phyloP scores from a whole-genome alignment of 768 basidiomycete genomes.

The Agrocybe praecox region DNA sequence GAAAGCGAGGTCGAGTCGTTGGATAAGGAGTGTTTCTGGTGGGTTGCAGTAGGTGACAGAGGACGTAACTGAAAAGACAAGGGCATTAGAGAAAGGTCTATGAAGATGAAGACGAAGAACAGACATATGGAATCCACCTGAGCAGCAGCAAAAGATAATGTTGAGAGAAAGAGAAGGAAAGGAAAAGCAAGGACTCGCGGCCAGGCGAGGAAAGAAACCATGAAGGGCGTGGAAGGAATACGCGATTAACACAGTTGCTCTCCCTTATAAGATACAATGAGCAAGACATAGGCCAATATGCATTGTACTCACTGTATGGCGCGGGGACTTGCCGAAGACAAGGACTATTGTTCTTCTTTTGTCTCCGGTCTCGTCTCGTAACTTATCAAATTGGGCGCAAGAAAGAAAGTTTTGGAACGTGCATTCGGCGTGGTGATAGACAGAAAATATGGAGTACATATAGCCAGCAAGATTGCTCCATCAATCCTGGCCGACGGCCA shows the following conservation, averaged over 20 bases:
- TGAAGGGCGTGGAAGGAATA: constrained; percentile 33
- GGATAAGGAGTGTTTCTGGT: constrained; percentile 76
- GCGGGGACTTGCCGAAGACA: constrained; percentile 14
- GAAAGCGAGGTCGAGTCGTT: constrained; percentile 76
- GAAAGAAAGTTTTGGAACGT: constrained; percentile 12
- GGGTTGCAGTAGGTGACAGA: constrained; percentile 88
- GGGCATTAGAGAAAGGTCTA: neutral
- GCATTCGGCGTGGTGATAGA: constrained; percentile 20
- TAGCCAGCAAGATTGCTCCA: no score
- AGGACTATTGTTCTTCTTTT: constrained; percentile 21
- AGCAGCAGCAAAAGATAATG: constrained; percentile 42
- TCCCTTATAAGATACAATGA: constrained; percentile 14
- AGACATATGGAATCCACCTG: constrained; percentile 62
- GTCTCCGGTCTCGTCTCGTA: no score
- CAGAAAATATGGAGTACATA: constrained; percentile 6
- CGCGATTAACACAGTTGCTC: constrained; percentile 5
- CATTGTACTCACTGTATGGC: constrained; percentile 24
- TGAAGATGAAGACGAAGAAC: constrained; percentile 30
- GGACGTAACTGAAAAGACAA: constrained; percentile 63
- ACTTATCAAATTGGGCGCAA: no score
- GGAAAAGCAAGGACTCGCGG: constrained; percentile 59
- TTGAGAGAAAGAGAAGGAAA: constrained; percentile 39
- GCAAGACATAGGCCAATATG: neutral
- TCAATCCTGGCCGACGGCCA: neutral
- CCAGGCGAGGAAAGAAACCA: constrained; percentile 76